These are phyloP conservation scores for Exidia glandulosa DNA, from an alignment of 768 basidiomycete species.

Conservation along the genomic window DNA sequence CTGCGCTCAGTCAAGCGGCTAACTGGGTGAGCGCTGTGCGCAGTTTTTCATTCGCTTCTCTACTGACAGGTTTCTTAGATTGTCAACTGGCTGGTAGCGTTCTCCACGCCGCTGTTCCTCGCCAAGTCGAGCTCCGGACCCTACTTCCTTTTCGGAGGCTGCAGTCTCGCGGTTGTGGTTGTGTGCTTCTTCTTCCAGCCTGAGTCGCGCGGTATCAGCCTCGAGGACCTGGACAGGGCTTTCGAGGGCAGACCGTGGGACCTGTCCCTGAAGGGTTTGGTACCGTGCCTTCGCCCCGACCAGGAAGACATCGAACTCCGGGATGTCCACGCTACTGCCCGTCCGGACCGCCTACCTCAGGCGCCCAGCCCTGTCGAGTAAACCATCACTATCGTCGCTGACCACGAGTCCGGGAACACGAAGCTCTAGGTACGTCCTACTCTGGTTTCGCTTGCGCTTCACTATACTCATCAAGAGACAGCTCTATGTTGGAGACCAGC, in stretches of 20 bases:
- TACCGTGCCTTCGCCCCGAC: background rate
- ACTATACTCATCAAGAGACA: too few relatives aligned
- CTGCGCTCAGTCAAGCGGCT: slow-evolving; percentile 29
- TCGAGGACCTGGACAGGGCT: slow-evolving; percentile 31
- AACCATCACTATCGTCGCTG: too few relatives aligned
- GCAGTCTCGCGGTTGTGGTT: slow-evolving; percentile 24
- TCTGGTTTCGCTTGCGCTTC: too few relatives aligned
- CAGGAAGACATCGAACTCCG: background rate
- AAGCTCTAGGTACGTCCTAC: too few relatives aligned
- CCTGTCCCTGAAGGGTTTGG: background rate
- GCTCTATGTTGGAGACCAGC: too few relatives aligned
- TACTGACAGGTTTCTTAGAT: slow-evolving; percentile 13
- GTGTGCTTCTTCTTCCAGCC: slow-evolving; percentile 30
- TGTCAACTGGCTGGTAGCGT: slow-evolving; percentile 33
- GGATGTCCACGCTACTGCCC: too few relatives aligned
- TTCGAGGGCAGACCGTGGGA: slow-evolving; percentile 16
- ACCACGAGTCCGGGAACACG: too few relatives aligned
- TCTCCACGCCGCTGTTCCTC: slow-evolving; percentile 38
- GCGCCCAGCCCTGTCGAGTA: too few relatives aligned
- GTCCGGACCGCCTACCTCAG: too few relatives aligned
- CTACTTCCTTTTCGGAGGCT: slow-evolving; percentile 36
- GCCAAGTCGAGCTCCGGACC: slow-evolving; percentile 31
- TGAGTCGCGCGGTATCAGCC: slow-evolving; percentile 33
- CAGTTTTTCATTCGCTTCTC: background rate
- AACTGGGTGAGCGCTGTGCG: slow-evolving; percentile 26